Evolutionary conservation across 2,329 filamentous ascomycete genomes (phyloP), one percentile per base, ranked within the genome.

Genomic region (Pseudocercospora pini-densiflorae): DNA sequence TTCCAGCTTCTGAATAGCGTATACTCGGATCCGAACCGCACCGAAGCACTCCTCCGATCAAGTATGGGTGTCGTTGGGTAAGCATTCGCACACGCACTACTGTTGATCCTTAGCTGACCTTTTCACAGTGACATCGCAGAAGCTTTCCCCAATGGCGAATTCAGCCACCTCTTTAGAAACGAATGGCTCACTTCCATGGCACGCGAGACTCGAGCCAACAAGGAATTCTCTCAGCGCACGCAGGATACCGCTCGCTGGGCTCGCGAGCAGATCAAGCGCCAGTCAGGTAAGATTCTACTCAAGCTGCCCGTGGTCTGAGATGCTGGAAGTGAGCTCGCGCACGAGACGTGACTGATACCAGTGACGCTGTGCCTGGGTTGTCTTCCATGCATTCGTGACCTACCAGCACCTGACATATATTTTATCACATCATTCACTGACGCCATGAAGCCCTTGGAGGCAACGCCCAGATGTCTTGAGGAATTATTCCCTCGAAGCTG

Each of bases 11-110:
- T 99, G 53, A 90, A 92, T 75, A 86, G 89, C 68, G 91, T 98
- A 73, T 90, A 90, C 70, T 85, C 88, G 71, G 95, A 98, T 77
- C 85, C 87, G 71, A 97, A 95, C 84, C 91, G 93, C 73, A 97
- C 93, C 76, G 95, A 99, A 81, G 89, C 92, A 40, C 85, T 99
- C 58, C 90, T 98, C 86, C 88, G 95, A 73, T 92, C 94, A n/a
- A 88, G 92, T 8, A 98, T 98, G 92, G 95, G 95, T 79, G 94
- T 98, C 63, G 92, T 99, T 82, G 95, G 94, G 93, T 97, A 87
- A 78, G 90, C 81, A 19, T 14, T 58, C 12, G 47, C 59, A 12
- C 29, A 68, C 19, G 29, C 9, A 53, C 47, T 62, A 60, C 36
- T 10, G n/a, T 40, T 55, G 51, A 23, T 6, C 7, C 16, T n/a